phyloP scores from a whole-genome alignment of 208 protist genomes.

The Crithidia sp. region DNA sequence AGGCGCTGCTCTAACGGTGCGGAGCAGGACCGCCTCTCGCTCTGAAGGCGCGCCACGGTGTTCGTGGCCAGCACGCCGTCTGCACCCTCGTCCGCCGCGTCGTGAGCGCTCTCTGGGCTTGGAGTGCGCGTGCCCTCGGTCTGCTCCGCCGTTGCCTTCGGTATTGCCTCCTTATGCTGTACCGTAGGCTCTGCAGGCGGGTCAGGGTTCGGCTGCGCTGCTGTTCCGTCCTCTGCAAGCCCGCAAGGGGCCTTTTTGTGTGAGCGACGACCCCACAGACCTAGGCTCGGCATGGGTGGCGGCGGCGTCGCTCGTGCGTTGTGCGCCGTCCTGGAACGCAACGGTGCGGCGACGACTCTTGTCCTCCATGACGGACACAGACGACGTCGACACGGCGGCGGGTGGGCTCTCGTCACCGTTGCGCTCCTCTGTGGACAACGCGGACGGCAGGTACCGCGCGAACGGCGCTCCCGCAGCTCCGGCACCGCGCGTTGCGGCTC shows the following conservation, averaged over 20 bases:
- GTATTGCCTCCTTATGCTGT: background rate
- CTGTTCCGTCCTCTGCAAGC: background rate
- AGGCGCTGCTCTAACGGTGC: background rate
- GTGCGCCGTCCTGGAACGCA: background rate
- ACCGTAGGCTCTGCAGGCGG: background rate
- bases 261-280: background rate
- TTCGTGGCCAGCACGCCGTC: background rate
- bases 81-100: background rate
- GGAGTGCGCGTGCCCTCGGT: background rate
- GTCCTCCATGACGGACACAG: background rate
- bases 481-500: too few species aligned
- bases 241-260: background rate
- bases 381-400: background rate
- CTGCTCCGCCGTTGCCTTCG: too few species aligned
- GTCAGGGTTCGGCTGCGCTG: background rate
- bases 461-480: background rate
- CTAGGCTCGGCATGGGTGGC: background rate
- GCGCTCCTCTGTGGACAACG: background rate
- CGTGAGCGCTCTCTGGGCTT: background rate
- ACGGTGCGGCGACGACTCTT: slow-evolving; percentile 1
- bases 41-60: background rate
- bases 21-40: background rate
- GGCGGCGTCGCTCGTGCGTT: background rate
- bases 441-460: background rate
- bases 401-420: background rate